Conservation (phyloP, 306 rosid genomes). For the Ceratonia siliqua region DNA sequence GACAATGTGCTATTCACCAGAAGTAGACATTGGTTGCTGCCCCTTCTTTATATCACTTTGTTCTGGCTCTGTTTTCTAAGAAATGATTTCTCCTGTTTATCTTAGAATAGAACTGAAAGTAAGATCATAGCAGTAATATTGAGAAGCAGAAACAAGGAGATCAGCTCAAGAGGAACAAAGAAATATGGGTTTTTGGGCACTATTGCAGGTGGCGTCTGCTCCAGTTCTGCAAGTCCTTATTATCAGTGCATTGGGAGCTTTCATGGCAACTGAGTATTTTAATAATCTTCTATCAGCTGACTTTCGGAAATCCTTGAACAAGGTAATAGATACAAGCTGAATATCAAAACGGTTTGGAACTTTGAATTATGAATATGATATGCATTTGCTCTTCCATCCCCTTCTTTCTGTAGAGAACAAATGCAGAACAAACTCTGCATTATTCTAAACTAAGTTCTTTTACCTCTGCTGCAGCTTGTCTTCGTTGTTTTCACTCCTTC, state of each 20-base stretch:
- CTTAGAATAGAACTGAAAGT: neutral
- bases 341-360: neutral
- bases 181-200: slow-evolving; percentile 64
- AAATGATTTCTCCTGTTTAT: slow-evolving; percentile 11
- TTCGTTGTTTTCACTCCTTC: slow-evolving; percentile 82
- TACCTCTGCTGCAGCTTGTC: slow-evolving; percentile 64
- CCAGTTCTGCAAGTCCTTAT: slow-evolving; percentile 78
- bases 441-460: neutral
- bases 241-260: slow-evolving; percentile 74
- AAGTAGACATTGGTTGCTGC: neutral
- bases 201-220: slow-evolving; percentile 70
- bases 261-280: slow-evolving; percentile 59
- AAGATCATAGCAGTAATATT: neutral
- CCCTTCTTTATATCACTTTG: neutral
- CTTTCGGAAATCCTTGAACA: slow-evolving; percentile 67
- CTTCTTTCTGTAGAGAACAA: neutral
- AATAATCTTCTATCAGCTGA: slow-evolving; percentile 61
- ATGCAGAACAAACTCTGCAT: slow-evolving; percentile 13
- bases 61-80: slow-evolving; percentile 1
- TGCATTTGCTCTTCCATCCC: neutral
- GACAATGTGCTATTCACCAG: too few species aligned
- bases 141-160: neutral
- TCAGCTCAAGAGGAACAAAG: neutral
- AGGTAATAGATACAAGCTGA: slow-evolving; percentile 42
- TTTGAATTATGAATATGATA: neutral